These are phyloP conservation scores for Barnettozyma sucrosica DNA, from an alignment of 805 yeast species.

Conservation along the genomic window DNA sequence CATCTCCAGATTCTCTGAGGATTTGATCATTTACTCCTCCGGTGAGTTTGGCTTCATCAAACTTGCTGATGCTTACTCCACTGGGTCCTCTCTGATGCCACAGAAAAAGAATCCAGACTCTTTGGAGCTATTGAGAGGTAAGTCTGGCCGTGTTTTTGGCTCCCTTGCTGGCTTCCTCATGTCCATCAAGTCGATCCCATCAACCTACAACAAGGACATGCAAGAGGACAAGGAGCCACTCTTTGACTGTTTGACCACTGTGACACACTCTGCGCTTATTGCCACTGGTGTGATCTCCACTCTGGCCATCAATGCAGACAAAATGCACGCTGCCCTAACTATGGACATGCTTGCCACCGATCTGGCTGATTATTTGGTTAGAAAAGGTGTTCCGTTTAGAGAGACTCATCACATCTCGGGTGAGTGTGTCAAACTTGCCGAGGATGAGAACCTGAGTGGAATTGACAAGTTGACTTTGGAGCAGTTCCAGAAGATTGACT, in stretches of 20 bases:
- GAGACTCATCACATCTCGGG: conserved; percentile 99
- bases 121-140: conserved; percentile 90
- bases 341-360: conserved; percentile 99
- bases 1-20: conserved; percentile 90
- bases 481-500: conserved; percentile 76
- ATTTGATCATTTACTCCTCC: conserved; percentile 89
- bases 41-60: conserved; percentile 95
- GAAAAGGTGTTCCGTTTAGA: conserved; percentile 98
- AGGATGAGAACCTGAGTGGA: conserved; percentile 67
- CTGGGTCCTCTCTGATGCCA: conserved; percentile 98
- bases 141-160: conserved; percentile 96
- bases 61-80: conserved; percentile 95
- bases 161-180: conserved; percentile 91
- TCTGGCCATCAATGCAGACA: conserved; percentile 59
- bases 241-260: conserved; percentile 84
- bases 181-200: conserved; percentile 95
- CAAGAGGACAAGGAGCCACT: conserved; percentile 99
- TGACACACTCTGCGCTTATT: conserved; percentile 87
- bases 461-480: conserved; percentile 77
- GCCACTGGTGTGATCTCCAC: conserved; percentile 97
- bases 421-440: conserved; percentile 91
- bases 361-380: conserved; percentile 93
- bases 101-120: conserved; percentile 99
- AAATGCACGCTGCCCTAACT: conserved; percentile 83
- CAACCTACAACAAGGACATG: conserved; percentile 96